Evolutionary conservation across 331 rosid species (phyloP).

Genomic region (Malus hybrid): DNA sequence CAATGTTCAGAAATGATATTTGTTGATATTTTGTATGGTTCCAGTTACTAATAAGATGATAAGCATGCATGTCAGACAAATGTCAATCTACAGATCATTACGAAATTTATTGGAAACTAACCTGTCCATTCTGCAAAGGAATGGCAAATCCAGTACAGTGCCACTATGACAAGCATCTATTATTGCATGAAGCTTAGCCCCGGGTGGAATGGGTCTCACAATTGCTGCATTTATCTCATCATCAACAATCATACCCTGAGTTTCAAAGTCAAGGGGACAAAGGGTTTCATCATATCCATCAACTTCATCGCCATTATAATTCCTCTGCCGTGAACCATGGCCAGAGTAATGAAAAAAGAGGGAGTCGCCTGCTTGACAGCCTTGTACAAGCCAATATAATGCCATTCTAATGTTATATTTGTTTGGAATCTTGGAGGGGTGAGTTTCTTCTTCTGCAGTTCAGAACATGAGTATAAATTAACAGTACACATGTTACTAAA

Average conservation of each 20-base stretch:
- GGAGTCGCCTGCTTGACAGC: slow-evolving; percentile 90
- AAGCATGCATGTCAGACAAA: not conserved
- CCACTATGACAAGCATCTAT: slow-evolving; percentile 98
- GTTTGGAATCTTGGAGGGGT: slow-evolving; percentile 64
- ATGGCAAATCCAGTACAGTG: slow-evolving; percentile 91
- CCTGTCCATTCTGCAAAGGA: slow-evolving; percentile 95
- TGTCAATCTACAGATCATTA: slow-evolving; percentile 3
- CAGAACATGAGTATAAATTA: slow-evolving; percentile 10
- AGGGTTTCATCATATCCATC: slow-evolving; percentile 95
- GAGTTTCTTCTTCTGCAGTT: slow-evolving; percentile 93
- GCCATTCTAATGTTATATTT: slow-evolving; percentile 92
- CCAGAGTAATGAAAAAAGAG: slow-evolving; percentile 93
- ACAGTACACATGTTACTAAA: not conserved
- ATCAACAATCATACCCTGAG: slow-evolving; percentile 98
- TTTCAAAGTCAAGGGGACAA: slow-evolving; percentile 91
- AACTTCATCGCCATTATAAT: slow-evolving; percentile 81
- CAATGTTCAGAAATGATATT: not conserved
- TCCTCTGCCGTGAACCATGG: slow-evolving; percentile 89
- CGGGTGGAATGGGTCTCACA: slow-evolving; percentile 82
- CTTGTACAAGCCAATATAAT: slow-evolving; percentile 89
- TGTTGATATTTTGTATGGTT: not conserved
- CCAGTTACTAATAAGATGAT: not conserved
- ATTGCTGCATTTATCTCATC: slow-evolving; percentile 79
- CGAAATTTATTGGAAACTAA: slow-evolving; percentile 23
- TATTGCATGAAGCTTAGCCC: slow-evolving; percentile 87